These are phyloP conservation scores for Pseudogymnoascus sp. DNA, from an alignment of 2,329 filamentous ascomycete species.

Conservation along the genomic window DNA sequence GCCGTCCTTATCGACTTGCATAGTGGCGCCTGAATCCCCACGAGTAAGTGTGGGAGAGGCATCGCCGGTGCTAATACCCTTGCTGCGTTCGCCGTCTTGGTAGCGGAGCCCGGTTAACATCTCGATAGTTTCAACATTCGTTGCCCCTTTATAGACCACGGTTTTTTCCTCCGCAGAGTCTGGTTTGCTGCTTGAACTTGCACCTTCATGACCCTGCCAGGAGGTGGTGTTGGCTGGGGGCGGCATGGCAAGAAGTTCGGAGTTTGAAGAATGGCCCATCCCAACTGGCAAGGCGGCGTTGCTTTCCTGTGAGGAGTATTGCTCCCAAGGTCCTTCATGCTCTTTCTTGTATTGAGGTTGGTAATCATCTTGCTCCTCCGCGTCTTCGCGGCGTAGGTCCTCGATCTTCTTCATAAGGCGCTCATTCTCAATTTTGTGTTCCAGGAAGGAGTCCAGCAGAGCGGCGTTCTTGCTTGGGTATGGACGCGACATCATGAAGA, in stretches of 20 bases:
- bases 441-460: slow-evolving; percentile 83
- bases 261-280: slow-evolving; percentile 25
- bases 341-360: slow-evolving; percentile 54
- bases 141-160: slow-evolving; percentile 69
- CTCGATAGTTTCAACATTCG: slow-evolving; percentile 81
- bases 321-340: slow-evolving; percentile 48
- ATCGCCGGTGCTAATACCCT: slow-evolving; percentile 80
- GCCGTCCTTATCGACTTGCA: slow-evolving; percentile 70
- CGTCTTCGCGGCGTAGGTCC: slow-evolving; percentile 78
- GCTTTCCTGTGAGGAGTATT: slow-evolving; percentile 38
- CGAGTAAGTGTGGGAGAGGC: slow-evolving; percentile 73
- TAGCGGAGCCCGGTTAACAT: slow-evolving; percentile 87
- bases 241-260: slow-evolving; percentile 50
- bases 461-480: slow-evolving; percentile 84
- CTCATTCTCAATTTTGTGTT: slow-evolving; percentile 96
- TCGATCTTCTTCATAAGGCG: slow-evolving; percentile 75
- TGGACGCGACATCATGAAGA: slow-evolving; percentile 87
- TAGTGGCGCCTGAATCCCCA: slow-evolving; percentile 80
- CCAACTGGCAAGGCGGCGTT: slow-evolving; percentile 26
- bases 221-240: slow-evolving; percentile 65
- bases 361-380: slow-evolving; percentile 65
- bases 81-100: slow-evolving; percentile 78
- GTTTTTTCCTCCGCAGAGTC: slow-evolving; percentile 81
- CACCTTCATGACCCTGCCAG: slow-evolving; percentile 71
- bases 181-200: slow-evolving; percentile 54